A percentile compares a stretch with the other conserved stretches of the same genome.
phyloP scores from a whole-genome alignment of 176 grass and related monocot species.

The Musa troglodytarum region DNA sequence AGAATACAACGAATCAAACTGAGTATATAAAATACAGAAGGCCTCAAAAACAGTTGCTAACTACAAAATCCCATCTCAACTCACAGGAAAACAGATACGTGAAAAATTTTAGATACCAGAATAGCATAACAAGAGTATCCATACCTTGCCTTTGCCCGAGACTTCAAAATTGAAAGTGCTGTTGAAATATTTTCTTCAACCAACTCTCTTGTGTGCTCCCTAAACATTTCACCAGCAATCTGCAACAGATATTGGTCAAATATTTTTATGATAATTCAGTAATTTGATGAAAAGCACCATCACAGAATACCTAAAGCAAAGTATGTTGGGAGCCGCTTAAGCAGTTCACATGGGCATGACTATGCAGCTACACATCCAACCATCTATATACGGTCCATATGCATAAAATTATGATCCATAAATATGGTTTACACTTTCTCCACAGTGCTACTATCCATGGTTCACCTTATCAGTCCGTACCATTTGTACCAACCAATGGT shows the following conservation, averaged over 20 bases:
- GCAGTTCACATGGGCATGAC: background rate
- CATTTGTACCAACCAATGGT: too few species aligned
- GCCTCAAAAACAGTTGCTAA: background rate
- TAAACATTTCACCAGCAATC: constrained; percentile 89
- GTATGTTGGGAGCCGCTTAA: too few species aligned
- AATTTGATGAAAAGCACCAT: background rate
- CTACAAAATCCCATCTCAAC: background rate
- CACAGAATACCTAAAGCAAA: background rate
- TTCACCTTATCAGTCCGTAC: too few species aligned
- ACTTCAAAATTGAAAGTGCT: constrained; percentile 66
- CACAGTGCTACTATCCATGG: too few species aligned
- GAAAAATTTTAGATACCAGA: background rate
- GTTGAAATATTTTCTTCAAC: constrained; percentile 76
- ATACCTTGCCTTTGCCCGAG: constrained; percentile 54
- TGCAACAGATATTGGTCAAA: constrained; percentile 32
- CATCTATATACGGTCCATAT: too few species aligned
- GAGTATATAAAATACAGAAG: background rate
- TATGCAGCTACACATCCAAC: background rate
- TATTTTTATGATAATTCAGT: constrained; percentile 13
- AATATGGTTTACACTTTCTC: too few species aligned
- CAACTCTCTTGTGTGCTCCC: constrained; percentile 62
- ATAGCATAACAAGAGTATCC: constrained; percentile 18
- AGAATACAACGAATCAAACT: background rate
- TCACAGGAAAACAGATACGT: background rate
- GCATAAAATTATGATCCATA: too few species aligned